These are phyloP conservation scores for Pyrus hybrid DNA, from an alignment of 331 rosid species.

Conservation along the genomic window DNA sequence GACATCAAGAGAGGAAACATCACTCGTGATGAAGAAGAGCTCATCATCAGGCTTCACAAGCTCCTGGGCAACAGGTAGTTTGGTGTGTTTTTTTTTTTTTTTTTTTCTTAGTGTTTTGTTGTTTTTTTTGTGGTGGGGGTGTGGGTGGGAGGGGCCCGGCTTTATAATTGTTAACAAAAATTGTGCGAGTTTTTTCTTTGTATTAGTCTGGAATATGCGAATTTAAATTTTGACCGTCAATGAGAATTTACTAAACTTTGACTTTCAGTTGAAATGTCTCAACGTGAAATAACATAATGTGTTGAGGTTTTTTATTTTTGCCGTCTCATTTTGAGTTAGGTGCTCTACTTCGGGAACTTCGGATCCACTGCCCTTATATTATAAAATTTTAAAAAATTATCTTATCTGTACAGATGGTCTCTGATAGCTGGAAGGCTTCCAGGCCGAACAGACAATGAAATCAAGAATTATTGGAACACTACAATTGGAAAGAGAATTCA, in stretches of 20 bases:
- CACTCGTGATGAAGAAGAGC: conserved; percentile 57
- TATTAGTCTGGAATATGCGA: background rate
- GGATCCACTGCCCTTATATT: background rate
- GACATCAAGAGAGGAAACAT: conserved; percentile 71
- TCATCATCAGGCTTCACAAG: conserved; percentile 63
- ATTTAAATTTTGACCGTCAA: too few species aligned
- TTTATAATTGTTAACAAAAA: background rate
- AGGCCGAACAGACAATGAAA: conserved; percentile 87
- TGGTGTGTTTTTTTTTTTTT: background rate
- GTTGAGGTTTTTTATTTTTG: background rate
- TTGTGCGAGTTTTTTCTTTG: background rate
- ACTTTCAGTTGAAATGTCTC: background rate
- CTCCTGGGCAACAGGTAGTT: conserved; percentile 61
- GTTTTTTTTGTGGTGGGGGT: too few species aligned
- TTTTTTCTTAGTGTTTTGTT: too few species aligned
- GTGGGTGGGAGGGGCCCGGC: too few species aligned
- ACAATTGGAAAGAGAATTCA: conserved; percentile 51
- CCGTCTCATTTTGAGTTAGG: background rate
- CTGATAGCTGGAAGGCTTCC: conserved; percentile 77
- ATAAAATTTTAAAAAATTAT: background rate
- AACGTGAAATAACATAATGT: background rate
- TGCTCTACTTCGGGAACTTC: background rate
- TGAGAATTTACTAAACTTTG: background rate
- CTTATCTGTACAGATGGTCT: conserved; percentile 49
- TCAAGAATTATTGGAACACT: conserved; percentile 70